phyloP scores from a whole-genome alignment of 2,329 filamentous ascomycete genomes.

The Cordyceps militaris region DNA sequence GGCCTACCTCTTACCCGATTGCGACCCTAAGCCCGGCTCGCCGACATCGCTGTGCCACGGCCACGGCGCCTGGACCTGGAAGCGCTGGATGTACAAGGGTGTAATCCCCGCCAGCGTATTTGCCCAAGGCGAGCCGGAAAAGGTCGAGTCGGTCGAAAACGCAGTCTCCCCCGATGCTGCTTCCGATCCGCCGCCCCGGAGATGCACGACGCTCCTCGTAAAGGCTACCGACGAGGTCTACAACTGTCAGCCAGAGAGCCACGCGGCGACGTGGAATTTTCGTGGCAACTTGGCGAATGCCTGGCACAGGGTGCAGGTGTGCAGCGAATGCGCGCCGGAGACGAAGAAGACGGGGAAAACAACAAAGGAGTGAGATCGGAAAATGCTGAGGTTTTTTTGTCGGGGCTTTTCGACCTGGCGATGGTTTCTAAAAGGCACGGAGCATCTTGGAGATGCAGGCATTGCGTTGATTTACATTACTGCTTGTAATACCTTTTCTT shows the following conservation, averaged over 20 bases:
- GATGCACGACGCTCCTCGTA: constrained; percentile 49
- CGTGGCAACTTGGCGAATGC: constrained; percentile 60
- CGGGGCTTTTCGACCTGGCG: too few relatives aligned
- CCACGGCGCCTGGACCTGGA: constrained; percentile 55
- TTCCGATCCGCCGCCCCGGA: constrained; percentile 15
- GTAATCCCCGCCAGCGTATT: constrained; percentile 32
- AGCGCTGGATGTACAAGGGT: constrained; percentile 52
- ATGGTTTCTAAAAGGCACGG: background rate
- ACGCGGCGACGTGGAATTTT: constrained; percentile 55
- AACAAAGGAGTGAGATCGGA: background rate
- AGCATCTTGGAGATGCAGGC: background rate
- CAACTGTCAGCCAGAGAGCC: constrained; percentile 58
- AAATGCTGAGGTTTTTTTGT: too few relatives aligned
- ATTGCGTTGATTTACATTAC: background rate
- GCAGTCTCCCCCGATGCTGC: background rate
- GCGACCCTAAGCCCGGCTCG: constrained; percentile 22
- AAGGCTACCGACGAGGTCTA: constrained; percentile 61
- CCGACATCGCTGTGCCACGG: constrained; percentile 30
- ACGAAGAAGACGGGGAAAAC: background rate
- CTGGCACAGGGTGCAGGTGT: constrained; percentile 52
- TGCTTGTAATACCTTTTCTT: background rate
- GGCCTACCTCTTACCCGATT: constrained; percentile 50
- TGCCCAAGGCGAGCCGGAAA: constrained; percentile 1
- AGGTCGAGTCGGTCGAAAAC: background rate
- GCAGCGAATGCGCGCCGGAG: constrained; percentile 23